These are phyloP conservation scores for Penicillium turbatum DNA, from an alignment of 495 filamentous ascomycete species.

Conservation along the genomic window DNA sequence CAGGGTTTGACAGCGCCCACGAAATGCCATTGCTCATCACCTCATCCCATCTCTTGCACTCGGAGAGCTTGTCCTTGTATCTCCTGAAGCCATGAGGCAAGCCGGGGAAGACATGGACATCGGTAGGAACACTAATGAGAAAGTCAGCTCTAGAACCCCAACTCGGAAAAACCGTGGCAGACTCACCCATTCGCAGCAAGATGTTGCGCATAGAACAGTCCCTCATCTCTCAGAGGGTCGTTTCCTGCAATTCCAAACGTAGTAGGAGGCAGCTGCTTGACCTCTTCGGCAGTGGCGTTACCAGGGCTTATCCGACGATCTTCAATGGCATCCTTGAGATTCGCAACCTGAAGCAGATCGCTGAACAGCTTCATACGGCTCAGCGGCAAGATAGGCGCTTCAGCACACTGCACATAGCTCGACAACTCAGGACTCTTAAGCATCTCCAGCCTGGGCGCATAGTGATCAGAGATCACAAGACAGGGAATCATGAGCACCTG, in stretches of 20 bases:
- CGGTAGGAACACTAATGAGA: conserved; percentile 34
- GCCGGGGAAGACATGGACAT: conserved; percentile 41
- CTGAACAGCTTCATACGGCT: conserved; percentile 31
- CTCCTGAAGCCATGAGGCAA: conserved; percentile 46
- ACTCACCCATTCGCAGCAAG: conserved; percentile 45
- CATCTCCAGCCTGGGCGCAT: conserved; percentile 32
- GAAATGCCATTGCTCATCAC: conserved; percentile 38
- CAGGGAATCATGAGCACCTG: conserved; percentile 45
- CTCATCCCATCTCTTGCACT: conserved; percentile 39
- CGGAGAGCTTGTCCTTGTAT: conserved; percentile 30
- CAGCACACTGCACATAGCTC: conserved; percentile 36
- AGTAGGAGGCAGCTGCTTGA: conserved; percentile 38
- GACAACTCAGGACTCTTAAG: conserved; percentile 30
- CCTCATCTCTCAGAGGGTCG: conserved; percentile 48
- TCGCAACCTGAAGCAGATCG: conserved; percentile 22
- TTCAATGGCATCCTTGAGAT: conserved; percentile 12
- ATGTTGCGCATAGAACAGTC: conserved; percentile 39
- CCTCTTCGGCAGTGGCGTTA: conserved; percentile 36
- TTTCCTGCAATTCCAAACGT: conserved; percentile 43
- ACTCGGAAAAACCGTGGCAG: not conserved
- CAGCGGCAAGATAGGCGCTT: conserved; percentile 38
- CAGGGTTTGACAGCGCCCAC: conserved; percentile 36
- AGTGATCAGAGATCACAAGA: conserved; percentile 30
- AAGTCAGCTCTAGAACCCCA: not conserved
- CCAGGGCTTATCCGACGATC: conserved; percentile 39